Base-by-base conservation (phyloP, 176 grass and related monocot species). In the Paspalum notatum region DNA sequence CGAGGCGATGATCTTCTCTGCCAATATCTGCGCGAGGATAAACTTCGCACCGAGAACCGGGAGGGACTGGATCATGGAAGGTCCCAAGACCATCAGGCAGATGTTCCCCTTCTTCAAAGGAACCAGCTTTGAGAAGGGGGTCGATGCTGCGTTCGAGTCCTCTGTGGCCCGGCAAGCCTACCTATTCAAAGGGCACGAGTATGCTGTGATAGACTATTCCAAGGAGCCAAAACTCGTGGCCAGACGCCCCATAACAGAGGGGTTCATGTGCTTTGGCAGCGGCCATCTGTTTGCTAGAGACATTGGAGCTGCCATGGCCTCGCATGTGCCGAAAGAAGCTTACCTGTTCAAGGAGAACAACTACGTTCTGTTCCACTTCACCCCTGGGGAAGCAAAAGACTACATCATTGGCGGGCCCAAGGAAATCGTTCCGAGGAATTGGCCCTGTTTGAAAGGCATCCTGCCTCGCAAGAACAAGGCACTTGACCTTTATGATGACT, bases 61-160 rank as follows among this genome's bases (percentile, higher is more conserved):
- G 5, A 2, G 1, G 0, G 76, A 79, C 16, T 1, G 20, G 27
- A 66, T 79, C 3, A 2, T 79, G 11, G 0, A 66, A 9, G 76
- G 62, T 9, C 46, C 48, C 6, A 79, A 55, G 4, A 79, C 77
- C 62, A 79, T 79, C 13, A 42, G 8, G 0, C 62, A 43, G 37
- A 79, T 67, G 62, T 79, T 79, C 18, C 62, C 62, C 0, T 79
- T 79, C 77, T 63, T 77, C 9, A 7, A 25, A 63, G 74, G 43
- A 22, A 77, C 74, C 15, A 20, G 1, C 4, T 79, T 79, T 42
- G 62, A 55, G 47, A 25, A 26, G 5, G 62, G 77, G 2, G 6
- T 79, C 24, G 77, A 79, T 42, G 49, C 37, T 25, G 77, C 62
- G 16, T 68, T 79, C 9, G 62, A 80, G 18, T 80, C 77, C 37